phyloP scores from a whole-genome alignment of 345 rosid genomes.

The Citrus trifoliata region DNA sequence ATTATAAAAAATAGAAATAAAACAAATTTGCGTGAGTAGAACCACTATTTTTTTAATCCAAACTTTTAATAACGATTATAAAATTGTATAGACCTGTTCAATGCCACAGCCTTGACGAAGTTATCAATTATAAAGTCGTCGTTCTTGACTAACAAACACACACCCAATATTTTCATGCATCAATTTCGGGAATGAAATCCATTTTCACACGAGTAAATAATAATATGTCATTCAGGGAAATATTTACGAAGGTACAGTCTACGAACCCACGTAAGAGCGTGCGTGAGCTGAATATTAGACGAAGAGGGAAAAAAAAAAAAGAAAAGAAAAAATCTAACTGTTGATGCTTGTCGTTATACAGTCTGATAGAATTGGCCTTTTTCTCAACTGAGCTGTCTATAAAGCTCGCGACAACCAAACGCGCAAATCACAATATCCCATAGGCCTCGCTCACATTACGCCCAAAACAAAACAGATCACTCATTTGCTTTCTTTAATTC shows the following conservation, averaged over 20 bases:
- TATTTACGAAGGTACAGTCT: not conserved
- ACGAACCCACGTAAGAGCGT: not conserved
- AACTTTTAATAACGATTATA: not conserved
- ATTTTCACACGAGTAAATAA: not conserved
- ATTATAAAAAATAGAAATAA: not conserved
- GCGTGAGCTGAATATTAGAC: not conserved
- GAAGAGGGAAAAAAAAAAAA: not conserved
- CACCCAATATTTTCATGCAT: not conserved
- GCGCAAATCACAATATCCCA: not conserved
- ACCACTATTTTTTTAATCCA: not conserved
- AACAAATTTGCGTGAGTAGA: not conserved
- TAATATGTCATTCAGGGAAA: not conserved
- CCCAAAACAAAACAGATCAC: not conserved
- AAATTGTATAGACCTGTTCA: not conserved
- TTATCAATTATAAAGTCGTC: not conserved
- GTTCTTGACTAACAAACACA: not conserved
- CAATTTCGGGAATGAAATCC: not conserved
- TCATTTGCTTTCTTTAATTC: not conserved
- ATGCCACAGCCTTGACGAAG: not conserved
- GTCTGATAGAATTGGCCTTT: too few relatives aligned
- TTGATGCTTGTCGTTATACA: not conserved
- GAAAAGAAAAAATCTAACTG: not conserved
- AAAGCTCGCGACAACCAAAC: not conserved
- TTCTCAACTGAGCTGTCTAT: conserved; percentile 1
- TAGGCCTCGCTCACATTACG: not conserved